These are phyloP conservation scores for Forsythia viridissima DNA, from an alignment of 257 asterid species.

Conservation along the genomic window DNA sequence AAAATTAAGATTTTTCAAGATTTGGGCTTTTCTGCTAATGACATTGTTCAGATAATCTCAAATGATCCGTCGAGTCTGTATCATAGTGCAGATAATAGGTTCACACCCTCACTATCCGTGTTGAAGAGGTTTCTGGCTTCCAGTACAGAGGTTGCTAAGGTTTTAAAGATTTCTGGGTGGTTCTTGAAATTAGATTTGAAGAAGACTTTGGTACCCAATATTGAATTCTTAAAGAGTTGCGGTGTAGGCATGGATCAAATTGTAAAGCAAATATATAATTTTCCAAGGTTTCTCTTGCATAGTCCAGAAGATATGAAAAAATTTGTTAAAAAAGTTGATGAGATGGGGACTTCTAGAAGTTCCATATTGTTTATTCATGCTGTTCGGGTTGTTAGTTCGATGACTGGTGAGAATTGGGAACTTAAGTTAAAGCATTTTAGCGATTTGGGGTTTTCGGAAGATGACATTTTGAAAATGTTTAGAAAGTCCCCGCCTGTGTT, in stretches of 20 bases:
- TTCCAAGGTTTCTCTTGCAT: slow-evolving; percentile 31
- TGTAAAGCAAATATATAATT: not conserved
- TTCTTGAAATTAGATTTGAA: slow-evolving; percentile 24
- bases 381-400: slow-evolving; percentile 18
- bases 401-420: slow-evolving; percentile 24
- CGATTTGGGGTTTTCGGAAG: slow-evolving; percentile 24
- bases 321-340: slow-evolving; percentile 28
- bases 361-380: slow-evolving; percentile 25
- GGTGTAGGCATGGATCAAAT: slow-evolving; percentile 32
- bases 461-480: slow-evolving; percentile 20
- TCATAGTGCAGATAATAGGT: slow-evolving; percentile 18
- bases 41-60: slow-evolving; percentile 29
- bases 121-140: slow-evolving; percentile 32
- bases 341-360: slow-evolving; percentile 21
- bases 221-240: slow-evolving; percentile 34
- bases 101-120: slow-evolving; percentile 28
- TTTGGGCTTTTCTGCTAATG: slow-evolving; percentile 28
- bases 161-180: slow-evolving; percentile 18
- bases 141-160: slow-evolving; percentile 22
- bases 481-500: slow-evolving; percentile 16
- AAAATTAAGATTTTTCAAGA: slow-evolving; percentile 35
- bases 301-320: slow-evolving; percentile 32
- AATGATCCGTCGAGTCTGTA: slow-evolving; percentile 18
- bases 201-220: slow-evolving; percentile 34
- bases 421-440: slow-evolving; percentile 19